Percentiles rank a stretch among this genome's conserved stretches.
These are phyloP conservation scores for Amaranthus hypochondriacus DNA, from an alignment of 148 eudicot species.

Conservation along the genomic window DNA sequence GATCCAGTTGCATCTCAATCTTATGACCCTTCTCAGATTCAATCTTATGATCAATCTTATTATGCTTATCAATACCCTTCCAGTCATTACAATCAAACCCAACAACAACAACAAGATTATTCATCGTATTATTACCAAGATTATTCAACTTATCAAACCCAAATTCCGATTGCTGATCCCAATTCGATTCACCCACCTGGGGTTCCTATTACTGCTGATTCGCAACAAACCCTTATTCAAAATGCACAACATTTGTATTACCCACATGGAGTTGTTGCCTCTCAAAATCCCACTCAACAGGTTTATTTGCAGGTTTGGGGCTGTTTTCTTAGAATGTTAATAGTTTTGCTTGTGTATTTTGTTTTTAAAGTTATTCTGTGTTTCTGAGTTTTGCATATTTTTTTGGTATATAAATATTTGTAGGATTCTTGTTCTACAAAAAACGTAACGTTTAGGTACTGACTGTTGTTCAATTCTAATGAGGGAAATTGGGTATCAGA, in stretches of 20 bases:
- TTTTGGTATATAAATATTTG: background rate
- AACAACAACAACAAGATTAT: conserved; percentile 30
- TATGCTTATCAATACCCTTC: conserved; percentile 23
- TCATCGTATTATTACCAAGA: conserved; percentile 33
- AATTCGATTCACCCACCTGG: conserved; percentile 38
- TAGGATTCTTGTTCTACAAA: background rate
- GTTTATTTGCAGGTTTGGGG: conserved; percentile 22
- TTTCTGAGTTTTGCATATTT: background rate
- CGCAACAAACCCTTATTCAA: conserved; percentile 23
- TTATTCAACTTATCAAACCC: conserved; percentile 26
- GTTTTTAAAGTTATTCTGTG: background rate
- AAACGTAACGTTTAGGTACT: no score
- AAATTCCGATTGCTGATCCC: conserved; percentile 21
- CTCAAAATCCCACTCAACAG: conserved; percentile 17
- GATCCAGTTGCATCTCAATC: conserved; percentile 13
- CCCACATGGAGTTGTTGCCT: conserved; percentile 19
- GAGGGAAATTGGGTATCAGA: no score
- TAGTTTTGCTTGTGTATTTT: background rate
- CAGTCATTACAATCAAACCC: conserved; percentile 9
- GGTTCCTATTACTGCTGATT: conserved; percentile 28
- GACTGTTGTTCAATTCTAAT: no score
- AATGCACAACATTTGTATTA: conserved; percentile 29
- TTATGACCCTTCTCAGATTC: conserved; percentile 27
- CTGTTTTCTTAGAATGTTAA: background rate
- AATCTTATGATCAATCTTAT: conserved; percentile 25